phyloP scores from a whole-genome alignment of 306 rosid species.

The Lupinus albus region DNA sequence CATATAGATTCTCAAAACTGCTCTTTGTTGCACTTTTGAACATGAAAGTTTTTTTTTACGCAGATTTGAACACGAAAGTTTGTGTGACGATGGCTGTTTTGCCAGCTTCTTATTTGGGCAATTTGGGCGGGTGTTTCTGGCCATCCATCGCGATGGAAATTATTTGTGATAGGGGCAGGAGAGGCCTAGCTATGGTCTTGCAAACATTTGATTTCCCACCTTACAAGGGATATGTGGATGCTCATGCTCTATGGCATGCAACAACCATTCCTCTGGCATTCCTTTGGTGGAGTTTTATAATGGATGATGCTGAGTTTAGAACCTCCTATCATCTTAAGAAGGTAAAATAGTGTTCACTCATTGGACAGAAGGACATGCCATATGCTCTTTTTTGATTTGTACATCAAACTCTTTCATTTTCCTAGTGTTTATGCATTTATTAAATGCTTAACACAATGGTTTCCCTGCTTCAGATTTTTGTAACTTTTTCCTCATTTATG shows the following conservation, averaged over 20 bases:
- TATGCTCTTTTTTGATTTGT: conserved; percentile 48
- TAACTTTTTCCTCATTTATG: conserved; percentile 50
- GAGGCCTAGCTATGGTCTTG: conserved; percentile 63
- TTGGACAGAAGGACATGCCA: conserved; percentile 39
- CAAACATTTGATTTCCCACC: conserved; percentile 90
- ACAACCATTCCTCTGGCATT: conserved; percentile 73
- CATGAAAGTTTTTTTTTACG: no score
- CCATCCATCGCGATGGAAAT: conserved; percentile 73
- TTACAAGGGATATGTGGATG: conserved; percentile 79
- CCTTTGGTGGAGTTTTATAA: conserved; percentile 90
- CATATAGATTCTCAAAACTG: not conserved
- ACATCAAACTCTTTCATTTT: conserved; percentile 46
- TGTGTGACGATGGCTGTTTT: conserved; percentile 60
- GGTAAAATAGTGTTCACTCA: conserved; percentile 51
- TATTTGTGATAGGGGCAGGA: conserved; percentile 69
- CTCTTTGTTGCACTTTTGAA: conserved; percentile 9
- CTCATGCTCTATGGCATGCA: conserved; percentile 81
- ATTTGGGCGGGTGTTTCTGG: conserved; percentile 59
- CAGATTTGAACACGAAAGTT: conserved; percentile 84
- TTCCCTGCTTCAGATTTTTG: conserved; percentile 43
- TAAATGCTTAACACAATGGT: conserved; percentile 59
- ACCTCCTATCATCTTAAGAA: conserved; percentile 70
- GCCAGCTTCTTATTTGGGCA: conserved; percentile 88
- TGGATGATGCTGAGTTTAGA: conserved; percentile 86
- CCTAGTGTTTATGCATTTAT: conserved; percentile 55